Conservation (phyloP, 192 early-diverging fungal genomes). For the Powellomyces hirtus region DNA sequence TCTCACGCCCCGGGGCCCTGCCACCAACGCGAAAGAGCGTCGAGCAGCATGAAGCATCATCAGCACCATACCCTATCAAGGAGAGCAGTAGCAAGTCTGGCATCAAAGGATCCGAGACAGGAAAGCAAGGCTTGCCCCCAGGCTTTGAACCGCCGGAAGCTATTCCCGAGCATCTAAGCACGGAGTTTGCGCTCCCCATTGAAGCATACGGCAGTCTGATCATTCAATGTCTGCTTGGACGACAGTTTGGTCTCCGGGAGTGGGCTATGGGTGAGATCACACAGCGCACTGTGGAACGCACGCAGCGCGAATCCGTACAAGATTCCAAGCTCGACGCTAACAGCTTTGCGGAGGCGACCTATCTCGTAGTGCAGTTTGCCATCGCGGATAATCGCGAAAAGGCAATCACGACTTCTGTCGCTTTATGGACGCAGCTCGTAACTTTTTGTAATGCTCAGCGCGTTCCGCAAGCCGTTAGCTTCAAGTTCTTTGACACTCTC, state of each 20-base stretch:
- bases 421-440: constrained; percentile 50
- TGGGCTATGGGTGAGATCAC: constrained; percentile 53
- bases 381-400: constrained; percentile 60
- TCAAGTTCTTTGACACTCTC: constrained; percentile 47
- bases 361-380: constrained; percentile 45
- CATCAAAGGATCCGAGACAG: not conserved
- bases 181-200: constrained; percentile 38
- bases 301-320: constrained; percentile 18
- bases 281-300: constrained; percentile 23
- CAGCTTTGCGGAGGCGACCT: constrained; percentile 47
- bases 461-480: constrained; percentile 42
- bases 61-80: not conserved
- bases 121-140: not conserved
- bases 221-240: constrained; percentile 48
- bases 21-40: not conserved
- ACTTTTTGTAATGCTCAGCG: constrained; percentile 41
- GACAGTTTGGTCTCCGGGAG: constrained; percentile 51
- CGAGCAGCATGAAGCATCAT: not conserved
- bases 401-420: constrained; percentile 37
- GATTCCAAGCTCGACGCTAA: constrained; percentile 31
- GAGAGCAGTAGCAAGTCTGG: too few species aligned
- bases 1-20: not conserved
- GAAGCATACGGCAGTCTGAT: constrained; percentile 47
- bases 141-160: constrained; percentile 38
- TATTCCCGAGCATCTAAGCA: constrained; percentile 21